A percentile compares a stretch with the other conserved stretches of the same genome.
These are phyloP conservation scores for Torulaspora maleeae DNA, from an alignment of 805 yeast species.

Conservation along the genomic window DNA sequence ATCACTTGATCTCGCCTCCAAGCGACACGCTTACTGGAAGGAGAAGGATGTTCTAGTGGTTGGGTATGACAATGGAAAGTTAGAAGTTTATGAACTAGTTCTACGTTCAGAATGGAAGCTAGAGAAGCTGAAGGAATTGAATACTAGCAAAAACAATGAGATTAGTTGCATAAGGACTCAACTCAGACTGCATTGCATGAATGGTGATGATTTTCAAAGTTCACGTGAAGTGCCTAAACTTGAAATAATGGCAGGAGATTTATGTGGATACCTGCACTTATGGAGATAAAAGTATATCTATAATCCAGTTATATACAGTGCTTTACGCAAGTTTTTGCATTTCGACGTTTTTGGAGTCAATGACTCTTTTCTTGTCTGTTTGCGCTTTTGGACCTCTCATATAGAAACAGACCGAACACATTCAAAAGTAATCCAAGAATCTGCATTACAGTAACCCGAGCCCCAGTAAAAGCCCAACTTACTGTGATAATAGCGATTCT, in stretches of 20 bases:
- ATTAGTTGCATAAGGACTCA: slow-evolving; percentile 17
- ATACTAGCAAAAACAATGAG: slow-evolving; percentile 16
- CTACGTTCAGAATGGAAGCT: slow-evolving; percentile 28
- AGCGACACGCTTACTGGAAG: slow-evolving; percentile 39
- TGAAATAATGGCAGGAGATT: slow-evolving; percentile 51
- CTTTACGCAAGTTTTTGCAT: not conserved
- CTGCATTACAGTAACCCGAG: slow-evolving; percentile 44
- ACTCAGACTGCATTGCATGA: slow-evolving; percentile 7
- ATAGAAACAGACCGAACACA: slow-evolving; percentile 53
- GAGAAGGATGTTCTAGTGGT: slow-evolving; percentile 36
- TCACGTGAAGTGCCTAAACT: slow-evolving; percentile 33
- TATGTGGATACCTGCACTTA: slow-evolving; percentile 46
- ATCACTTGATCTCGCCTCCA: slow-evolving; percentile 13
- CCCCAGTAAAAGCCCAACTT: slow-evolving; percentile 63
- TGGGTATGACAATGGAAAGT: slow-evolving; percentile 36
- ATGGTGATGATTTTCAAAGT: slow-evolving; percentile 7
- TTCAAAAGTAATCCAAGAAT: slow-evolving; percentile 48
- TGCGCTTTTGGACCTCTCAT: slow-evolving; percentile 44
- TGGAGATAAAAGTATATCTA: slow-evolving; percentile 37
- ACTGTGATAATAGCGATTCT: slow-evolving; percentile 78
- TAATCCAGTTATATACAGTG: not conserved
- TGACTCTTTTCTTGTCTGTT: slow-evolving; percentile 6
- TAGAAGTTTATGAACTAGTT: slow-evolving; percentile 33
- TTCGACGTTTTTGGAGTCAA: not conserved
- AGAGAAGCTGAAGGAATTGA: slow-evolving; percentile 21